Conservation (phyloP, 305 asterid species). For the Fraxinus sp. region DNA sequence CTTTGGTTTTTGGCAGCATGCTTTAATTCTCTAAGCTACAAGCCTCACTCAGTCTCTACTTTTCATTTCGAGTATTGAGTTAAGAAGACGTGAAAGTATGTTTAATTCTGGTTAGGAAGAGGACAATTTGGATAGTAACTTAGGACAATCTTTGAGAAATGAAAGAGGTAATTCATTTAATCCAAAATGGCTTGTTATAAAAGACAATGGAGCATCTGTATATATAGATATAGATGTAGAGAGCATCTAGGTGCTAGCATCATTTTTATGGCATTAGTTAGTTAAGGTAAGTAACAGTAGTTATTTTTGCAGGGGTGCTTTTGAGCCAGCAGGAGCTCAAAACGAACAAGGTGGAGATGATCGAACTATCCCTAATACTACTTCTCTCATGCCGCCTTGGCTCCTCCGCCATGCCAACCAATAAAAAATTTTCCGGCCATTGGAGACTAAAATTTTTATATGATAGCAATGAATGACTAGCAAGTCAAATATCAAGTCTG, state of each 20-base stretch:
- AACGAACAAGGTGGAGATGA: slow-evolving; percentile 24
- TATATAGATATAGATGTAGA: no score
- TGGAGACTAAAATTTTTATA: neutral
- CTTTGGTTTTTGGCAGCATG: neutral
- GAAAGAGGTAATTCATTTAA: neutral
- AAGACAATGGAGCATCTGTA: neutral
- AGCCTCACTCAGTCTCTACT: neutral
- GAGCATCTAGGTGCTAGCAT: neutral
- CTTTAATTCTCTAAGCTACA: neutral
- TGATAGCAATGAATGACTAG: neutral
- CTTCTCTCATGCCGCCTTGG: slow-evolving; percentile 46
- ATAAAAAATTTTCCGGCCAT: neutral
- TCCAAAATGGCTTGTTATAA: neutral
- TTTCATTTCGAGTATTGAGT: neutral
- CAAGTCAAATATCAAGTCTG: neutral
- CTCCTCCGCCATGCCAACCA: slow-evolving; percentile 33
- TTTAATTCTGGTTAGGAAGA: neutral
- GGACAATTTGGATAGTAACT: neutral
- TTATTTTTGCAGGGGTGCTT: slow-evolving; percentile 25
- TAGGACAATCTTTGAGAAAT: neutral
- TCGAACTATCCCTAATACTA: slow-evolving; percentile 9
- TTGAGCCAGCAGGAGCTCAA: slow-evolving; percentile 15
- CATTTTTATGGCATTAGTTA: neutral
- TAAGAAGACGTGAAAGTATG: neutral
- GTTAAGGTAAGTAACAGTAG: neutral